Evolutionary conservation across 768 basidiomycete genomes (phyloP).

Genomic region (Filobasidium wieringae): DNA sequence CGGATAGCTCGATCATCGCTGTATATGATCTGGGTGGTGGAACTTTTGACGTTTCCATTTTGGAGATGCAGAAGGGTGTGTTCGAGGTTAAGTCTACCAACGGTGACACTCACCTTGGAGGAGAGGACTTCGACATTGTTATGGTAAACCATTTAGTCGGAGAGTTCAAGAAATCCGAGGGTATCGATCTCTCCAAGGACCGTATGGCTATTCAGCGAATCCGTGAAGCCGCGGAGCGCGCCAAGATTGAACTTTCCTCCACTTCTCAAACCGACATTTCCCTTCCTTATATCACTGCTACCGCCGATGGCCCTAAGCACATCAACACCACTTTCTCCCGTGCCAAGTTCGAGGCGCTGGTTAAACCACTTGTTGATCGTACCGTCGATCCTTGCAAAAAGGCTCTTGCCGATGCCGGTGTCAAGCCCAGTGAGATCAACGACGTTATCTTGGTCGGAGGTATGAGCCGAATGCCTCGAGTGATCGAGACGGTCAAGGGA

Average conservation of each 20-base stretch:
- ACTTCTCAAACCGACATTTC: constrained; percentile 94
- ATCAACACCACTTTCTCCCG: constrained; percentile 85
- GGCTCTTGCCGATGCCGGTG: constrained; percentile 81
- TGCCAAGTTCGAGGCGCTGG: constrained; percentile 79
- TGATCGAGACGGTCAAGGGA: constrained; percentile 80
- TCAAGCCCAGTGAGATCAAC: constrained; percentile 83
- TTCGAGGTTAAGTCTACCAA: constrained; percentile 99
- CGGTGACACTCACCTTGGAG: constrained; percentile 95
- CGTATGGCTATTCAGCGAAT: constrained; percentile 97
- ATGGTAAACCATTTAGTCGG: constrained; percentile 73
- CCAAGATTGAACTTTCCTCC: constrained; percentile 94
- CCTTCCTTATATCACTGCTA: constrained; percentile 94
- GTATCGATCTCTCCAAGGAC: constrained; percentile 69
- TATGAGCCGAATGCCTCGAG: constrained; percentile 96
- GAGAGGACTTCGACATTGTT: constrained; percentile 90
- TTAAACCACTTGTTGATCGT: constrained; percentile 66
- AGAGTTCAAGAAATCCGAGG: constrained; percentile 89
- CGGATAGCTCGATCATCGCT: constrained; percentile 75
- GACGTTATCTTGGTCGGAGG: constrained; percentile 98
- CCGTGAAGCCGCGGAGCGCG: constrained; percentile 98
- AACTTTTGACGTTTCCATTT: constrained; percentile 97
- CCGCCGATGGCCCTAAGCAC: constrained; percentile 88
- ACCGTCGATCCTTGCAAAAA: constrained; percentile 96
- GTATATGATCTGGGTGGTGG: constrained; percentile 98
- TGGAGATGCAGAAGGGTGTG: constrained; percentile 99